Evolutionary conservation across 1,139 yeast species (phyloP), one percentile per base, ranked within the genome.

Genomic region (Pneumocystis jirovecii): DNA sequence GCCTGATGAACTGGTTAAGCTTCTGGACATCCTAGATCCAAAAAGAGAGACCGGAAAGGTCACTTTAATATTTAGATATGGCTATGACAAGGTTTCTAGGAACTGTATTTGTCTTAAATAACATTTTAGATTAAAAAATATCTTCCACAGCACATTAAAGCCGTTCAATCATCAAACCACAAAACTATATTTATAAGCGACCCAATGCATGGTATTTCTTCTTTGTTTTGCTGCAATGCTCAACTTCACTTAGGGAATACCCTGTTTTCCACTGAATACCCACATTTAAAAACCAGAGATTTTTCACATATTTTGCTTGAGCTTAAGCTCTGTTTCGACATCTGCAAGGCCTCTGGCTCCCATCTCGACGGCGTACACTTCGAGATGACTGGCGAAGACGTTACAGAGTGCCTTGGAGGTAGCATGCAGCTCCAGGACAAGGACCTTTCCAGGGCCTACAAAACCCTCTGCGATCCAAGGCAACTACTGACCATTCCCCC

Each of bases 361-460:
- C 66, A 68, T 64, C 73, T 78, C 64, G 76, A 78, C 64, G 81
- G 81, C 25, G 75, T 78, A 10, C 81, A 78, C 68, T 70, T 78
- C 61, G 81, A 78, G 67, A 72, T 78, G 64, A 78, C 81, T 5
- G 81, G 81, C 10, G 81, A 78, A 65, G 74, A 76, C 3, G 80
- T 78, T 45, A 78, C 81, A 3, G 81, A 78, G 69, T 78, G 81
- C 66, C 75, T 78, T 42, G 81, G 81, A 63, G 81, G 81, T 4
- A 76, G 79, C 10, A 77, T 76, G 67, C 74, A 72, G 59, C 70
- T 78, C 37, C 77, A 72, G 60, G 79, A 78, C 65, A 78, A 77
- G 69, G 79, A 78, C 64, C 72, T 78, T 61, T 74, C 72, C 15
- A 69, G 76, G 40, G 72, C 79, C 40, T 78, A 78, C 70, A 79